Percentiles rank a stretch among this genome's conserved stretches.
Evolutionary conservation across 176 grass and related monocot genomes (phyloP).

Genomic region (Phoenix roebelenii): DNA sequence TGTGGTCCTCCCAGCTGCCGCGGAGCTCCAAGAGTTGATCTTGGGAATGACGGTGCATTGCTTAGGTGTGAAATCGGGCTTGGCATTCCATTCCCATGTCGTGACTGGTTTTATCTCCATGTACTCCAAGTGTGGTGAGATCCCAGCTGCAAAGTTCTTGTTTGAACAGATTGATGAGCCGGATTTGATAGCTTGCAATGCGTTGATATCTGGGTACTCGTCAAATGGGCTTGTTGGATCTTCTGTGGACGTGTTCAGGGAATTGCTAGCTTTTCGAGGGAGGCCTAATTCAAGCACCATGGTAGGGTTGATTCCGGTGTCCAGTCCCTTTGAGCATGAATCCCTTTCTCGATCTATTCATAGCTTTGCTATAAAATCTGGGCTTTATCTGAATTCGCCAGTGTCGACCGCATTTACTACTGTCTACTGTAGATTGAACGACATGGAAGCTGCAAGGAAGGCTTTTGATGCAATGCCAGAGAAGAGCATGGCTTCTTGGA

Average conservation of each 20-base stretch:
- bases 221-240: slow-evolving; percentile 3
- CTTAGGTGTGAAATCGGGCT: slow-evolving; percentile 14
- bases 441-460: slow-evolving; percentile 16
- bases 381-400: slow-evolving; percentile 7
- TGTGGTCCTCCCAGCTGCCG: slow-evolving; percentile 16
- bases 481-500: slow-evolving; percentile 21
- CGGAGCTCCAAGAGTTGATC: slow-evolving; percentile 17
- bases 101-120: slow-evolving; percentile 23
- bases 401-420: slow-evolving; percentile 22
- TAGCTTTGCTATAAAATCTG: slow-evolving; percentile 10
- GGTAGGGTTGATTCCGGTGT: slow-evolving; percentile 17
- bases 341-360: slow-evolving; percentile 6
- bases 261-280: slow-evolving; percentile 6
- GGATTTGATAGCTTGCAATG: slow-evolving; percentile 16
- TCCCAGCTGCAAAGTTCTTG: slow-evolving; percentile 11
- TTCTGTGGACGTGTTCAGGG: slow-evolving; percentile 15
- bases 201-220: slow-evolving; percentile 24
- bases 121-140: slow-evolving; percentile 23
- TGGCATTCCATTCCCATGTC: slow-evolving; percentile 6
- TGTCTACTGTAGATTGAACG: slow-evolving; percentile 19
- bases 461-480: slow-evolving; percentile 11
- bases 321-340: slow-evolving; percentile 20
- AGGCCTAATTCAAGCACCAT: slow-evolving; percentile 18
- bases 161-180: slow-evolving; percentile 3
- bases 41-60: slow-evolving; percentile 16